Evolutionary conservation across 805 yeast genomes (phyloP), one percentile per base, ranked within the genome.

Genomic region (Kodamaea restingae): DNA sequence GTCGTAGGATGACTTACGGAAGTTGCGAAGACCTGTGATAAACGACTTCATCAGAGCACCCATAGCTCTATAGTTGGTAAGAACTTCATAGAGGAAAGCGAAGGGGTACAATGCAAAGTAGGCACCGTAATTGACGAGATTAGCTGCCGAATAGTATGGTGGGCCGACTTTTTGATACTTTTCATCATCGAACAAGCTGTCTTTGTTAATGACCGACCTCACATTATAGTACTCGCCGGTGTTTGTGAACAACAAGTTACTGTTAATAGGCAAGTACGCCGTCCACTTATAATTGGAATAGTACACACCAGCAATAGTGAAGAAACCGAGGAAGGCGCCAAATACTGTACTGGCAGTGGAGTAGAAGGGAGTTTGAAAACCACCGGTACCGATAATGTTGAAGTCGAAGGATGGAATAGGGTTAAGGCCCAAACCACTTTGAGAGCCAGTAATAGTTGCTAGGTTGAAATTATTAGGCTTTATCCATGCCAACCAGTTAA

Each of bases 401-500:
- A 60, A 58, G 38, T 60, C 64, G 33, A 57, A 58, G 2, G 56
- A 41, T n/a, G 61, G 47, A 35, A 59, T 48, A 7, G 66, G 65
- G 38, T 60, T 61, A 7, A 61, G 22, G 7, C 64, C 64, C 26
- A 61, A 44, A 2, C 66, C 65, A 14, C 33, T 29, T 7, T 39
- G 36, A 3, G 48, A 37, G 3, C 65, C 65, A n/a, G 62, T 56
- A 34, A 60, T 45, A 3, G 43, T 46, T 3, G 56, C 56, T 38
- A 60, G 45, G 8, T 49, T 51, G 17, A 40, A 32, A 31, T 57
- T 60, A 22, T 48, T 43, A 11, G 62, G 63, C 6, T 47, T 40
- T 20, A 60, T 60, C 65, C 65, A 60, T 0, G 57, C 52, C 49
- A 58, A 48, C 63, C 63, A 60, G 37, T 55, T 58, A 43, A 60